These are phyloP conservation scores for Pythium vanterpoolii DNA, from an alignment of 352 stramenopile genomes.

Conservation along the genomic window DNA sequence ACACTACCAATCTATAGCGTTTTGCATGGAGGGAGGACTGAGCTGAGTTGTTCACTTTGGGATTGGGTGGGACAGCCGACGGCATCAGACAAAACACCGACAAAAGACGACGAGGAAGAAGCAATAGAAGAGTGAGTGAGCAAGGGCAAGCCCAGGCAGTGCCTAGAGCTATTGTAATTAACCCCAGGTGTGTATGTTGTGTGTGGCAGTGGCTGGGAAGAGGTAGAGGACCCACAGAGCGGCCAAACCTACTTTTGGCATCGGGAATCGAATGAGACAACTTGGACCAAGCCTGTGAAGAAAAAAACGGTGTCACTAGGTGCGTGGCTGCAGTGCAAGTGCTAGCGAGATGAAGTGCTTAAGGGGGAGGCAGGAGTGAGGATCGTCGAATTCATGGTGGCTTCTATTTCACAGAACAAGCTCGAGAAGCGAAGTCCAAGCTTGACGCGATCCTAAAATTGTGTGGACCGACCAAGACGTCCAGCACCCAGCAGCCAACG, in stretches of 20 bases:
- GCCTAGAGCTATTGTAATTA: not conserved
- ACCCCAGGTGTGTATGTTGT: not conserved
- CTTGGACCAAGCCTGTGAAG: constrained; percentile 52
- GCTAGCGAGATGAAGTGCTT: not conserved
- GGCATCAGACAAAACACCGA: not conserved
- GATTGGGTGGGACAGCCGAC: not conserved
- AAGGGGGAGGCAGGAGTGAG: not conserved
- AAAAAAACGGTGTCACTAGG: constrained; percentile 51
- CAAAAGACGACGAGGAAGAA: constrained; percentile 5
- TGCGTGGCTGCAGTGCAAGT: constrained; percentile 17
- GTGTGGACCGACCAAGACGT: constrained; percentile 18
- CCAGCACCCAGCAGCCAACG: not conserved
- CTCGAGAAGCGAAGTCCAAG: constrained; percentile 24
- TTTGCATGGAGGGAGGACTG: not conserved
- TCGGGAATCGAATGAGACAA: constrained; percentile 64
- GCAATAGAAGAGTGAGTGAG: constrained; percentile 18
- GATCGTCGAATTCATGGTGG: not conserved
- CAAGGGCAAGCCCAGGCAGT: not conserved
- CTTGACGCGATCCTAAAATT: constrained; percentile 27
- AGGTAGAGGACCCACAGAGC: constrained; percentile 50
- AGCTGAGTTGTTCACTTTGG: not conserved
- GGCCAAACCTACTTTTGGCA: constrained; percentile 76
- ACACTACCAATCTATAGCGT: not conserved
- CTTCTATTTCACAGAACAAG: constrained; percentile 12
- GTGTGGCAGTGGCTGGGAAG: constrained; percentile 52